Conservation (phyloP, 1,284 basidiomycete species). For the Thecaphora thlaspeos region DNA sequence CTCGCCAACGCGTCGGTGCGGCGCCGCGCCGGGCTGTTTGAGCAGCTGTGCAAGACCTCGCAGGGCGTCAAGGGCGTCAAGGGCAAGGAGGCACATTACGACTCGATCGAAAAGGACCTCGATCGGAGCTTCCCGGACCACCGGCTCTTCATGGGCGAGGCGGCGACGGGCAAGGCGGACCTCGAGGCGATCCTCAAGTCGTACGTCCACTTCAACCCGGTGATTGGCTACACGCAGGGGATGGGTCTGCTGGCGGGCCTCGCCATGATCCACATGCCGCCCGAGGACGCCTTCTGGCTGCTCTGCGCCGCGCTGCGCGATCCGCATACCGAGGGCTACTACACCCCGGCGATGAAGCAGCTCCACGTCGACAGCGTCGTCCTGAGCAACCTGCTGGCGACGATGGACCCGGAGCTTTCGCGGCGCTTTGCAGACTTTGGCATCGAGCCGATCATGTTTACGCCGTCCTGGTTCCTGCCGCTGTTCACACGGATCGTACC, state of each 20-base stretch:
- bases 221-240: constrained; percentile 62
- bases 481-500: constrained; percentile 79
- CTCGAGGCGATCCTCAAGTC: constrained; percentile 55
- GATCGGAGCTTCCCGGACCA: constrained; percentile 47
- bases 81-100: constrained; percentile 45
- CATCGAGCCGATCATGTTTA: constrained; percentile 52
- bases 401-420: constrained; percentile 64
- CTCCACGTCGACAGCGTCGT: constrained; percentile 77
- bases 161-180: constrained; percentile 46
- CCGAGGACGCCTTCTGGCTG: constrained; percentile 87
- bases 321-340: constrained; percentile 64
- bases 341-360: constrained; percentile 69
- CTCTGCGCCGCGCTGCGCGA: constrained; percentile 72
- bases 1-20: constrained; percentile 44
- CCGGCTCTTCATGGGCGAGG: constrained; percentile 46
- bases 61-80: constrained; percentile 37
- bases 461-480: constrained; percentile 56
- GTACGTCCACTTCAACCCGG: constrained; percentile 60
- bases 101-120: constrained; percentile 55
- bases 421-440: constrained; percentile 34
- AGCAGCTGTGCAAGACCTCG: constrained; percentile 44
- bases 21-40: constrained; percentile 47
- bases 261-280: constrained; percentile 75
- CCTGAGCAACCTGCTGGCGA: constrained; percentile 73
- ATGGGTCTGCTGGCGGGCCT: constrained; percentile 75